Evolutionary conservation across 331 rosid genomes (phyloP).

Genomic region (Quercus tomentella): DNA sequence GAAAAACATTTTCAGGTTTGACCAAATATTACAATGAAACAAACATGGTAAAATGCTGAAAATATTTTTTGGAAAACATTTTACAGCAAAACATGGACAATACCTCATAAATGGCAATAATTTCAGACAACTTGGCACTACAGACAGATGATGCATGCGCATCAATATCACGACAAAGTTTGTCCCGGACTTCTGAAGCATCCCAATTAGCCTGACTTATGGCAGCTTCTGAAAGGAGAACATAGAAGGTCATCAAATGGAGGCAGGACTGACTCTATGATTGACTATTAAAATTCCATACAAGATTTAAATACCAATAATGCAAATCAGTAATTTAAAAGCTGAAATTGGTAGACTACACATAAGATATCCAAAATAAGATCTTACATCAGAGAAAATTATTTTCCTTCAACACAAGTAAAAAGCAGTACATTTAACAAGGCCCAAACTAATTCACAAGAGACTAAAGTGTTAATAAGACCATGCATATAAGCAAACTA

Average conservation of each 20-base stretch:
- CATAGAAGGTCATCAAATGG: constrained; percentile 1
- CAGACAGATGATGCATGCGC: constrained; percentile 55
- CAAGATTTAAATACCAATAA: background rate
- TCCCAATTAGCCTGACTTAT: constrained; percentile 68
- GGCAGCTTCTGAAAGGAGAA: constrained; percentile 50
- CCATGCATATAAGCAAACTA: background rate
- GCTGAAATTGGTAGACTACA: background rate
- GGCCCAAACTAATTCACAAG: background rate
- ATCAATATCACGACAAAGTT: constrained; percentile 71
- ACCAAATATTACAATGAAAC: too few species aligned
- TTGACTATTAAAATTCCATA: background rate
- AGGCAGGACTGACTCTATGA: background rate
- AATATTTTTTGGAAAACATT: too few species aligned
- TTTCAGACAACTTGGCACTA: constrained; percentile 46
- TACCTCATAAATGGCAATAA: constrained; percentile 58
- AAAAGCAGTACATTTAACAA: background rate
- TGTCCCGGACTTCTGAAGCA: constrained; percentile 55
- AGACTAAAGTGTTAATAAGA: background rate
- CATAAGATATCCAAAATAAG: background rate
- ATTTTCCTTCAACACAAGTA: background rate
- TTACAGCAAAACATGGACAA: background rate
- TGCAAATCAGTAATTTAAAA: background rate
- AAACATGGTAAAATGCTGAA: too few species aligned
- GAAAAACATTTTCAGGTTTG: too few species aligned
- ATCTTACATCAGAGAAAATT: background rate